A percentile compares a stretch with the other conserved stretches of the same genome.
phyloP scores from a whole-genome alignment of 2,329 filamentous ascomycete genomes.

The Hymenoscyphus occultus region DNA sequence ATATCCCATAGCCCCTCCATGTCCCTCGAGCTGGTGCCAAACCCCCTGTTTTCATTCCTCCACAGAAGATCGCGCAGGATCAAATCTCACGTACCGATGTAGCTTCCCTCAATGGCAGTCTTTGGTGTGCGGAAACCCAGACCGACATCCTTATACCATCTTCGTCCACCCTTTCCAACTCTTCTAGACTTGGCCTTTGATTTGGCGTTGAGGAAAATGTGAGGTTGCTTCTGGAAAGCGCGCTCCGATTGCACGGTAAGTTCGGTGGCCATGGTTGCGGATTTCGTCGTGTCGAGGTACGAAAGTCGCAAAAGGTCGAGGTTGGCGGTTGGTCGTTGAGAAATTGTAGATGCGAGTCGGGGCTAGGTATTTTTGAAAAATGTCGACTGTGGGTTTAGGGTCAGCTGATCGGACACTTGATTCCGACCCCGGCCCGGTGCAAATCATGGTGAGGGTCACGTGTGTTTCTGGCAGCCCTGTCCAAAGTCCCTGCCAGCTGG shows the following conservation, averaged over 20 bases:
- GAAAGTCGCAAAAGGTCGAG: constrained; percentile 30
- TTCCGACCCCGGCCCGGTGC: too few relatives aligned
- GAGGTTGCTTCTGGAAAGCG: constrained; percentile 99
- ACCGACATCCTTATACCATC: constrained; percentile 99
- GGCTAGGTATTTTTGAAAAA: background rate
- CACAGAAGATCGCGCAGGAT: background rate
- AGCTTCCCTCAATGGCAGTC: constrained; percentile 96
- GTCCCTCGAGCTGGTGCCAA: background rate
- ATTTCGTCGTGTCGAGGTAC: constrained; percentile 24
- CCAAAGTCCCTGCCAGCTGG: too few relatives aligned
- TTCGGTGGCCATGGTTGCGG: constrained; percentile 81
- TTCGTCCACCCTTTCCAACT: constrained; percentile 84
- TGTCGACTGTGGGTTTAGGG: background rate
- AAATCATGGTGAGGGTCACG: too few relatives aligned
- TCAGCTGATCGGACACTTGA: background rate
- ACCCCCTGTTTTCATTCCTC: background rate
- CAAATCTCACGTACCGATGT: constrained; percentile 79
- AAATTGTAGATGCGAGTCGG: background rate
- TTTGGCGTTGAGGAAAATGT: constrained; percentile 99
- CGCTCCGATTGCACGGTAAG: constrained; percentile 99
- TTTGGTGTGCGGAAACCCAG: constrained; percentile 98
- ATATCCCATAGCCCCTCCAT: background rate
- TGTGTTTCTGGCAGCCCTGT: background rate
- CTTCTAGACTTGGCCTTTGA: constrained; percentile 78
- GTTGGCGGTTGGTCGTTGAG: constrained; percentile 16